phyloP scores from a whole-genome alignment of 1,284 basidiomycete species.

The Meira miltonrushii region DNA sequence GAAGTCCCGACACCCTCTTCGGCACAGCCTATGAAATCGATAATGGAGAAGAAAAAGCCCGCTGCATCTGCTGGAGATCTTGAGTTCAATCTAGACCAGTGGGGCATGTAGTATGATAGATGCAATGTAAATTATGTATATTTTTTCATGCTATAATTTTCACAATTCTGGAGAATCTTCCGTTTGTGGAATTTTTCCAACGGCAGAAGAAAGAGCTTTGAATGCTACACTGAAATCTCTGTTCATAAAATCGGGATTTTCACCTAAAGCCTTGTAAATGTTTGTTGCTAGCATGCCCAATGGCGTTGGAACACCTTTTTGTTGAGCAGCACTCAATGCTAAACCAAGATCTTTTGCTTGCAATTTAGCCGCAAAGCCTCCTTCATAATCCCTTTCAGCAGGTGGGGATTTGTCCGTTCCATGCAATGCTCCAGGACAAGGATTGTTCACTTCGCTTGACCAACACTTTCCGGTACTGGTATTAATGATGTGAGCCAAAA shows the following conservation, averaged over 20 bases:
- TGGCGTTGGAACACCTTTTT: conserved; percentile 36
- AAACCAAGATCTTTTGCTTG: conserved; percentile 38
- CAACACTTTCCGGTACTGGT: conserved; percentile 61
- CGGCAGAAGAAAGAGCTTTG: conserved; percentile 32
- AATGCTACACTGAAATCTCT: conserved; percentile 43
- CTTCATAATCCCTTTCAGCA: conserved; percentile 74
- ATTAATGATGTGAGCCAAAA: conserved; percentile 45
- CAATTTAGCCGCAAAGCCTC: conserved; percentile 40
- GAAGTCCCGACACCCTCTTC: too few relatives aligned
- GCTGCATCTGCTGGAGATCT: too few relatives aligned
- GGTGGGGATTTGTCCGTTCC: conserved; percentile 65
- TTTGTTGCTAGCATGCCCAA: conserved; percentile 29
- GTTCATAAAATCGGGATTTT: conserved; percentile 22
- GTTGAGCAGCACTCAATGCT: conserved; percentile 36
- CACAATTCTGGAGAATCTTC: too few relatives aligned
- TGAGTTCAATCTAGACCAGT: too few relatives aligned
- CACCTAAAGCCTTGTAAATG: conserved; percentile 36
- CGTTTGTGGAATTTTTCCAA: conserved; percentile 15
- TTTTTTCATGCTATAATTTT: too few relatives aligned
- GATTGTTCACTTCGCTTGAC: conserved; percentile 79
- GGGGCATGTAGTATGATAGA: too few relatives aligned
- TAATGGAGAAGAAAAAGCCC: too few relatives aligned
- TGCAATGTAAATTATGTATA: too few relatives aligned
- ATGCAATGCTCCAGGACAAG: conserved; percentile 66
- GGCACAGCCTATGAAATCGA: too few relatives aligned